Evolutionary conservation across 2,329 filamentous ascomycete species (phyloP).

Genomic region (Pseudocercospora fuligena): DNA sequence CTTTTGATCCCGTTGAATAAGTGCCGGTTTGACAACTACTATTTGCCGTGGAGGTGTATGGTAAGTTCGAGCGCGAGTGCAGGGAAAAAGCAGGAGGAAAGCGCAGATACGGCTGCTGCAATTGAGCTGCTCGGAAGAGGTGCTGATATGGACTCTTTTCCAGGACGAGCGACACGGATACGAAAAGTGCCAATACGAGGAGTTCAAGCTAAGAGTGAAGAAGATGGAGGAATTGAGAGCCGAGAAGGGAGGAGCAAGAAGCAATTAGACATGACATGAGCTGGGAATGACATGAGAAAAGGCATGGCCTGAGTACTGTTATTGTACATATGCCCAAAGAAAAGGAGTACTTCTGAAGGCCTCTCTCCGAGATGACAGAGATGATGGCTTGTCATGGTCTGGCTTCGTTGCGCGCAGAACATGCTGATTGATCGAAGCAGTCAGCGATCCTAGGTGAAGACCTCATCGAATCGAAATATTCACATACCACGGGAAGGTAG

Average conservation of each 20-base stretch:
- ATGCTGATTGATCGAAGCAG: too few relatives aligned
- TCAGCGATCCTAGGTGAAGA: too few relatives aligned
- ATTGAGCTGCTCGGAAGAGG: too few relatives aligned
- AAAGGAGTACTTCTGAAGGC: background rate
- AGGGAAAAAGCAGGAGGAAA: background rate
- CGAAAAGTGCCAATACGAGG: slow-evolving; percentile 98
- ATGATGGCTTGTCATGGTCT: background rate
- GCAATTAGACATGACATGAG: slow-evolving; percentile 63
- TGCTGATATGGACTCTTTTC: background rate
- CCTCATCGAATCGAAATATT: too few relatives aligned
- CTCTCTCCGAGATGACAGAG: background rate
- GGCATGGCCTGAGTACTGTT: slow-evolving; percentile 11
- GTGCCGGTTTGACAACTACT: slow-evolving; percentile 90
- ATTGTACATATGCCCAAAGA: slow-evolving; percentile 33
- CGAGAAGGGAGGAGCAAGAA: slow-evolving; percentile 80
- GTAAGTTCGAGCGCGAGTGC: slow-evolving; percentile 58
- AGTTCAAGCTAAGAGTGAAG: slow-evolving; percentile 97
- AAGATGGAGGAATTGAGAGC: slow-evolving; percentile 98
- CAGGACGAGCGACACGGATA: slow-evolving; percentile 96
- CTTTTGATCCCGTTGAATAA: slow-evolving; percentile 94
- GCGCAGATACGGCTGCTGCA: background rate
- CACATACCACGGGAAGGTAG: too few relatives aligned
- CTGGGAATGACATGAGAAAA: too few relatives aligned
- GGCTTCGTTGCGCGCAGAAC: too few relatives aligned
- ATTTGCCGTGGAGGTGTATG: slow-evolving; percentile 96